Percentiles rank a stretch among this genome's conserved stretches.
Conservation (phyloP, 192 early-diverging fungal genomes). For the Irineochytrium annulatum region DNA sequence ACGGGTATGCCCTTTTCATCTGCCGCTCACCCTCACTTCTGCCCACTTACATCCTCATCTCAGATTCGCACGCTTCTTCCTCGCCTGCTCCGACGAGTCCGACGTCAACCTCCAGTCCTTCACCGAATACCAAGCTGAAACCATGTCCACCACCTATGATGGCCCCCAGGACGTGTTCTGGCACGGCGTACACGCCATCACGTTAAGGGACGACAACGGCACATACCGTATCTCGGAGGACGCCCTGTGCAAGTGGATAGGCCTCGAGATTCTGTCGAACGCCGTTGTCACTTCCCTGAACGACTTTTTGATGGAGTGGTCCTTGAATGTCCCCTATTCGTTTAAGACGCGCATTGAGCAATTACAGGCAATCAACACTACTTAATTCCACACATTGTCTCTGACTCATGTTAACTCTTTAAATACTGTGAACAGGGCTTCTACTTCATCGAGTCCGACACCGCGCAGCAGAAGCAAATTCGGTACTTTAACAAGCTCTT, state of each 20-base stretch:
- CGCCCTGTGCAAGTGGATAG: no score
- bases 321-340: not conserved
- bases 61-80: not conserved
- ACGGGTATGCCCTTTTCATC: not conserved
- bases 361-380: constrained; percentile 6
- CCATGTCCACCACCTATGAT: no score
- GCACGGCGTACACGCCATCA: no score
- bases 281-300: no score
- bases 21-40: not conserved
- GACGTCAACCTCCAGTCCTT: not conserved
- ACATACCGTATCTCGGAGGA: no score
- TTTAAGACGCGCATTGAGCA: not conserved
- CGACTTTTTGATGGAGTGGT: constrained; percentile 11
- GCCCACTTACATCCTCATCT: not conserved
- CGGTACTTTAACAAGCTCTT: constrained; percentile 29
- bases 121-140: no score
- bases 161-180: no score
- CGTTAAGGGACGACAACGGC: no score
- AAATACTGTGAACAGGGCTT: constrained; percentile 17
- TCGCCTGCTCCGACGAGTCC: not conserved
- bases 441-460: constrained; percentile 19
- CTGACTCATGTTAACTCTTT: constrained; percentile 8
- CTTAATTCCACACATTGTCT: not conserved
- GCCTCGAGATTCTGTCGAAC: no score
- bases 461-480: constrained; percentile 6